Conservation (phyloP, 163 green algal genomes). For the Scenedesmus sp. region DNA sequence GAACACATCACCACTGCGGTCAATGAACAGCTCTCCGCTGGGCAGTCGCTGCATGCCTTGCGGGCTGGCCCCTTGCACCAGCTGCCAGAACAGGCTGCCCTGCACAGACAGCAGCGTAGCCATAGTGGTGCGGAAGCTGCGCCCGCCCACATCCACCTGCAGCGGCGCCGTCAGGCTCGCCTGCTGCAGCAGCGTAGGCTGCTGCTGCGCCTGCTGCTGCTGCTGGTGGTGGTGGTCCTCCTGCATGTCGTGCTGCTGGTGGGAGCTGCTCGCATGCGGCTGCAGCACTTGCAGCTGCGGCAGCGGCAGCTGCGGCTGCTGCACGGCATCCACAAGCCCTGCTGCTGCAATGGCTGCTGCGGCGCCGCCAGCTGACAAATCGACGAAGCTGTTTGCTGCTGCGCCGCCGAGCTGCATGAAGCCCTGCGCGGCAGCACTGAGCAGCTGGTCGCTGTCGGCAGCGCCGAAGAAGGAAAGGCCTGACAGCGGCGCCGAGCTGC, state of each 20-base stretch:
- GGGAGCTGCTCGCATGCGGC: neutral
- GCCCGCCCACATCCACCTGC: conserved; percentile 68
- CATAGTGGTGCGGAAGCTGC: conserved; percentile 63
- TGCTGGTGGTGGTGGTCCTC: neutral
- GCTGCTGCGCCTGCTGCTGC: neutral
- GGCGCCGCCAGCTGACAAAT: neutral
- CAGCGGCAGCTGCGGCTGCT: neutral
- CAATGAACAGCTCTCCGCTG: conserved; percentile 66
- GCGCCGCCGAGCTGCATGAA: neutral
- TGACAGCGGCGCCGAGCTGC: neutral
- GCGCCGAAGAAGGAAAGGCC: neutral
- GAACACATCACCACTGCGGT: conserved; percentile 68
- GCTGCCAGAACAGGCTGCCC: conserved; percentile 64
- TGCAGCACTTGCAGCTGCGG: neutral
- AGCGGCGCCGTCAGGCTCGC: conserved; percentile 6
- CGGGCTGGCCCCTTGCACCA: conserved; percentile 46
- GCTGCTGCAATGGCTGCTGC: neutral
- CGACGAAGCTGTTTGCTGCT: neutral
- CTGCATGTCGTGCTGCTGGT: conserved; percentile 1
- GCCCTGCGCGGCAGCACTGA: neutral
- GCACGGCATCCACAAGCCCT: neutral
- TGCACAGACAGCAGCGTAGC: conserved; percentile 63
- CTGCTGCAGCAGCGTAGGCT: neutral
- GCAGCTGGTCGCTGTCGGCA: neutral
- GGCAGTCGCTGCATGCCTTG: conserved; percentile 7